Percentiles rank a stretch among this genome's conserved stretches.
phyloP scores from a whole-genome alignment of 169 alveolate genomes.

The Eimeria zaria region DNA sequence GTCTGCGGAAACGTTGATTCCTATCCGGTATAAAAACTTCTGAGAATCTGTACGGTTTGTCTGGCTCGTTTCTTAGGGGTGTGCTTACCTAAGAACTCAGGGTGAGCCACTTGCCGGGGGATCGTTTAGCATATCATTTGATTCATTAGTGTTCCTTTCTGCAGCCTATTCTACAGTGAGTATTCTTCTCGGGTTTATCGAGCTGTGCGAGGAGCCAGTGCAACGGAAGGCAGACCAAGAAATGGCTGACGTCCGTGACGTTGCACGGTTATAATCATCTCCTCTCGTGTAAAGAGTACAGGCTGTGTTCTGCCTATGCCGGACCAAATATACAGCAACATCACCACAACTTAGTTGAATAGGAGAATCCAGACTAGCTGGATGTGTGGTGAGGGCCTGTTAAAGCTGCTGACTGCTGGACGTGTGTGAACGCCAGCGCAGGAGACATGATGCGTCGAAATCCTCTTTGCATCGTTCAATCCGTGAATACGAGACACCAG shows the following conservation, averaged over 20 bases:
- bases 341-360: background rate
- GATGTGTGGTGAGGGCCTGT: slow-evolving; percentile 12
- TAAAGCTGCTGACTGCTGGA: background rate
- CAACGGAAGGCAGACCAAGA: background rate
- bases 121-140: background rate
- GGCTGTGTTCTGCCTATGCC: background rate
- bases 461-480: background rate
- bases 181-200: background rate
- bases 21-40: background rate
- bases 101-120: background rate
- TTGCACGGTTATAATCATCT: background rate
- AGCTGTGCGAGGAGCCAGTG: background rate
- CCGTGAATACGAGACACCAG: background rate
- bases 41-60: background rate
- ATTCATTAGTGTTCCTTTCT: background rate
- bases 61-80: background rate
- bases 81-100: background rate
- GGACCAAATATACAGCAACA: background rate
- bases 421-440: slow-evolving; percentile 5
- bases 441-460: slow-evolving; percentile 8
- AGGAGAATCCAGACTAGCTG: background rate
- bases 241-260: slow-evolving; percentile 9
- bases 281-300: background rate
- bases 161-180: background rate
- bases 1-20: background rate